Base-by-base conservation (phyloP, 164 flowering plant genomes). In the Taxillus chinensis region DNA sequence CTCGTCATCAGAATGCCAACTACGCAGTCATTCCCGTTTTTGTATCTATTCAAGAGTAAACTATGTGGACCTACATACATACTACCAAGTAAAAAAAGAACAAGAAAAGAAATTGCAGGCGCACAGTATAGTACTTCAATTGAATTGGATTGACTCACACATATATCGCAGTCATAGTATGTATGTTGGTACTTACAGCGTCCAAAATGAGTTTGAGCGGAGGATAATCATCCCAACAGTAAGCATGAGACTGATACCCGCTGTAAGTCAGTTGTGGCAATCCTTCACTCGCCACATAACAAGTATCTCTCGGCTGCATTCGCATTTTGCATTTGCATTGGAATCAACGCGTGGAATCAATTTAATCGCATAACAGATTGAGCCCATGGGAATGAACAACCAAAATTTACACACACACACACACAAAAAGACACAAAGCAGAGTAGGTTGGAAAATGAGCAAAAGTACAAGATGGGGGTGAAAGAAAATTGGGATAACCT, bases 1-100 rank as follows among this genome's bases (percentile, higher is more conserved):
- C 78, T 93, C 98, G 70, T 88, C 92, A 74, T 93, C 98, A 65
- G 98, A 72, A 78, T 93, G 98, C 98, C 97, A 93, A 61, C 85
- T 81, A 88, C 98, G 73, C 82, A 82, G 68, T 93, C 98, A 63
- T 80, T 77, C 40, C 97, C 97, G 55, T 76, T 80, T 68, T 84
- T 86, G 68, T 93, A 93, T 73, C 91, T 79, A 68, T 93, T 93
- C 61, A 93, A 67, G 41, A 93, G 80, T 70, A 93, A 65, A 82
- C 92, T 90, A 74, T 70, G 50, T 83, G 92, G 49, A 93, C 95
- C 97, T 87, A 58, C 60, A 68, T 61, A 16, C 65, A 63, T 61
- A 10, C 27, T 27, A 27, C 27, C 1, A 27, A 27, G 27, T 27
- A 27, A 27, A 27, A 27, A 62, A 45, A 10, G 5, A n/a, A 9